Percentiles rank a stretch among this genome's conserved stretches.
Conservation (phyloP, 2,329 filamentous ascomycete genomes). For the Paecilomyces niveus region DNA sequence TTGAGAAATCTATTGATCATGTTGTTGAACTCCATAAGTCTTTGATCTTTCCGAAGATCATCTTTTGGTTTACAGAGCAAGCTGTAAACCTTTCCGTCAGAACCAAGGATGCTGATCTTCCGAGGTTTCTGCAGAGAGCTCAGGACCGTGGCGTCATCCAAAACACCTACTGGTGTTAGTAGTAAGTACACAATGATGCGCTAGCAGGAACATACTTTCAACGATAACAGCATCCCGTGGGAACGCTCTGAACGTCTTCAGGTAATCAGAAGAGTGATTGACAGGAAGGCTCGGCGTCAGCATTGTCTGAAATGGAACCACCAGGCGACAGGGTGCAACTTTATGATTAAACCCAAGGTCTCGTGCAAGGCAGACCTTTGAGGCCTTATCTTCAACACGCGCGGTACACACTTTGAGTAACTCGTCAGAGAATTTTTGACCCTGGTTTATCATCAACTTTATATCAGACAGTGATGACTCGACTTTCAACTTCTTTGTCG, state of each 20-base stretch:
- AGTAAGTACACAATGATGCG: slow-evolving; percentile 3
- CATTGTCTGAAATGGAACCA: slow-evolving; percentile 81
- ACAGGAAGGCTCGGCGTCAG: slow-evolving; percentile 73
- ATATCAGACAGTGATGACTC: slow-evolving; percentile 50
- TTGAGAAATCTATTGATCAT: slow-evolving; percentile 97
- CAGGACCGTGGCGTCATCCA: slow-evolving; percentile 83
- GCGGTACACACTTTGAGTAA: slow-evolving; percentile 74
- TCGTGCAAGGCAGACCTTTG: slow-evolving; percentile 66
- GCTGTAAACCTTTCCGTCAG: slow-evolving; percentile 81
- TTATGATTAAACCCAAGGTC: slow-evolving; percentile 81
- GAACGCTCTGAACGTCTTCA: slow-evolving; percentile 74
- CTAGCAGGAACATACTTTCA: slow-evolving; percentile 31
- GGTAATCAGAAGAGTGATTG: slow-evolving; percentile 60
- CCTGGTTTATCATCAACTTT: slow-evolving; percentile 64
- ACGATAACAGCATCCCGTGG: slow-evolving; percentile 81
- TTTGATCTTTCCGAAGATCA: slow-evolving; percentile 92
- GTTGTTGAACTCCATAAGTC: slow-evolving; percentile 97
- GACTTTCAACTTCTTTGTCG: slow-evolving; percentile 43
- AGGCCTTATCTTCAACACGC: slow-evolving; percentile 63
- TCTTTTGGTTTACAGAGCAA: slow-evolving; percentile 97
- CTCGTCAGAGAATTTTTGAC: slow-evolving; percentile 76
- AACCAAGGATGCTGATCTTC: slow-evolving; percentile 79
- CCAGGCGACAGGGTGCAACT: slow-evolving; percentile 71
- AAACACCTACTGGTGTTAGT: slow-evolving; percentile 45
- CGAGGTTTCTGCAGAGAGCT: slow-evolving; percentile 88